A percentile compares a stretch with the other conserved stretches of the same genome.
Conservation (phyloP, 768 basidiomycete species). For the Kondoa subrosea region DNA sequence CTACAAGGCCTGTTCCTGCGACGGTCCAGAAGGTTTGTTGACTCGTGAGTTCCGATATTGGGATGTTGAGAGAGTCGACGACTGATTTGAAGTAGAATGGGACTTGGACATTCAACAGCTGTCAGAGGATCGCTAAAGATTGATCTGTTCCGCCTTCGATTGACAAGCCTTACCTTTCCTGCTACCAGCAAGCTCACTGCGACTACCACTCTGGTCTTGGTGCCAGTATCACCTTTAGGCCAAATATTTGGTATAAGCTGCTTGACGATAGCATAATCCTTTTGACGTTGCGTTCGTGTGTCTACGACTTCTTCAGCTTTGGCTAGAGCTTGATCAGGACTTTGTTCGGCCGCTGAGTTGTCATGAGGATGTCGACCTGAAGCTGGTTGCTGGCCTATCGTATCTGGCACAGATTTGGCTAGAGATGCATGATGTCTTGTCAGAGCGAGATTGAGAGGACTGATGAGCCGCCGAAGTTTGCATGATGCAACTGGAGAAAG, state of each 20-base stretch:
- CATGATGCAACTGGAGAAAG: too few relatives aligned
- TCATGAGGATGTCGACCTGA: neutral
- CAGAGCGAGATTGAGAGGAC: too few relatives aligned
- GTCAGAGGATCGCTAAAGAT: neutral
- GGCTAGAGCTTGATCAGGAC: constrained; percentile 2
- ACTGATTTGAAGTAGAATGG: constrained; percentile 85
- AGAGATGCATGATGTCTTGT: neutral
- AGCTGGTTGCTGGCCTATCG: neutral
- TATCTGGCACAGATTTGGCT: neutral
- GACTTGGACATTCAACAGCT: constrained; percentile 96
- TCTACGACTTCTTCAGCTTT: constrained; percentile 6
- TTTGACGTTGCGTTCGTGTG: constrained; percentile 40
- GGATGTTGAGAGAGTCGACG: constrained; percentile 74
- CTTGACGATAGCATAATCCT: constrained; percentile 75
- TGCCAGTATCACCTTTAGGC: constrained; percentile 59
- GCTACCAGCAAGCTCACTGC: constrained; percentile 63
- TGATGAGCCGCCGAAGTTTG: too few relatives aligned
- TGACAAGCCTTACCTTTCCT: constrained; percentile 55
- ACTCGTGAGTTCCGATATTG: constrained; percentile 44
- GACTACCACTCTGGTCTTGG: constrained; percentile 60
- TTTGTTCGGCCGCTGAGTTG: neutral
- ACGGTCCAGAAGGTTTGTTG: constrained; percentile 67
- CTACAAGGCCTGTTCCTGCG: constrained; percentile 72
- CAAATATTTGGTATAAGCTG: constrained; percentile 75
- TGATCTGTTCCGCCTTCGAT: neutral